These are phyloP conservation scores for Calonectria honghensis DNA, from an alignment of 2,329 filamentous ascomycete genomes.

Conservation along the genomic window DNA sequence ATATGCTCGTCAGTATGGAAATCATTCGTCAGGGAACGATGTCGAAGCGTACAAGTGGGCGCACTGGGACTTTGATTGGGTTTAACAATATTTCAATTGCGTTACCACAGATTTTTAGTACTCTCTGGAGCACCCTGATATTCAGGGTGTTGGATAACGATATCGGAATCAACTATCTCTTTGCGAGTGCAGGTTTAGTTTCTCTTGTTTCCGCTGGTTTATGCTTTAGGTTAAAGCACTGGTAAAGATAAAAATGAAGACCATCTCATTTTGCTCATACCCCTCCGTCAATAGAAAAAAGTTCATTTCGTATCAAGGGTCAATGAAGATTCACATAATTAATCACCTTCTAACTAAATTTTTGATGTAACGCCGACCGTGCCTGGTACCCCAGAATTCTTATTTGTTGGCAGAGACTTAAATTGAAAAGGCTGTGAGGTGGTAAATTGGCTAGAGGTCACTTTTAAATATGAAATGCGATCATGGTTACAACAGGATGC, in stretches of 20 bases:
- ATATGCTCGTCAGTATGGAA: background rate
- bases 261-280: background rate
- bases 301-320: background rate
- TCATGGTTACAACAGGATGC: too few species aligned
- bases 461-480: too few species aligned
- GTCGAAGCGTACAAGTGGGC: background rate
- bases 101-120: background rate
- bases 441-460: too few species aligned
- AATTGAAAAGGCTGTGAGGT: too few species aligned
- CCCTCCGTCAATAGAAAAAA: background rate
- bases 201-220: background rate
- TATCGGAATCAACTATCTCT: background rate
- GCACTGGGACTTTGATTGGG: background rate
- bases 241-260: background rate
- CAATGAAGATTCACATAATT: too few species aligned
- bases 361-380: too few species aligned
- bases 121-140: background rate
- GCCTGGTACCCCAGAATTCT: too few species aligned
- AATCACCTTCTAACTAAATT: background rate
- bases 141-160: background rate
- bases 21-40: background rate
- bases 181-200: background rate
- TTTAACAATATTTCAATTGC: background rate
- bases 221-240: background rate
- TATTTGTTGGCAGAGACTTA: too few species aligned